Conservation (phyloP, 768 basidiomycete genomes). For the Tricholoma terreum region DNA sequence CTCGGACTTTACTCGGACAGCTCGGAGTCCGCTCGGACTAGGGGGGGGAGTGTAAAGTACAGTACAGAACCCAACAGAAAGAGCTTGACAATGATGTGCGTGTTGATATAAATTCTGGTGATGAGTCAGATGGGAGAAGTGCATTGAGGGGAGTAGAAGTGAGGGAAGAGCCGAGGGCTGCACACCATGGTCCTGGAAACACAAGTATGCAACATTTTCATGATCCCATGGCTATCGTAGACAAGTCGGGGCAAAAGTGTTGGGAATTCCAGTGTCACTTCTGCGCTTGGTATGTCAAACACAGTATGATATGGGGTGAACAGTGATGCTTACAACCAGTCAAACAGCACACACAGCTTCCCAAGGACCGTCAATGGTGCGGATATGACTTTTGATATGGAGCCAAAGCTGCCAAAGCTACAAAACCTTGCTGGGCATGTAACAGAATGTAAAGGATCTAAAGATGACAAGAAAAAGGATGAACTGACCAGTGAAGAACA, state of each 20-base stretch:
- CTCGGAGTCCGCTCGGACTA: too few relatives aligned
- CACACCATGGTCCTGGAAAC: slow-evolving; percentile 18
- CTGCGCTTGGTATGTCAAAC: slow-evolving; percentile 12
- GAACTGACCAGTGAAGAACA: slow-evolving; percentile 1
- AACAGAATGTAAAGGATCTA: slow-evolving; percentile 11
- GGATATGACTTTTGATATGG: slow-evolving; percentile 15
- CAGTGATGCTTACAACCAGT: neutral
- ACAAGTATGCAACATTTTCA: slow-evolving; percentile 16
- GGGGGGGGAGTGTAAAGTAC: too few relatives aligned
- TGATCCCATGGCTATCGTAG: slow-evolving; percentile 10
- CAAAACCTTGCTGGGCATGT: slow-evolving; percentile 26
- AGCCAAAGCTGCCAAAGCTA: slow-evolving; percentile 18
- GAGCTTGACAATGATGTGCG: neutral
- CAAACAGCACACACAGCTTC: neutral
- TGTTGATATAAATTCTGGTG: slow-evolving; percentile 12
- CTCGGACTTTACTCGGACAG: too few relatives aligned
- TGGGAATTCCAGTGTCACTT: slow-evolving; percentile 18
- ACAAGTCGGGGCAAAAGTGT: slow-evolving; percentile 3
- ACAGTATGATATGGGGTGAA: too few relatives aligned
- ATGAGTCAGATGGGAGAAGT: slow-evolving; percentile 14
- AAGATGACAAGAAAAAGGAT: neutral
- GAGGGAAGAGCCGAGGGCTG: neutral
- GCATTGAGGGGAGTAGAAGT: slow-evolving; percentile 17
- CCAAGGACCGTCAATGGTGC: neutral
- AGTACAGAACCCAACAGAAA: neutral